These are phyloP conservation scores for Phoenix dactylifera DNA, from an alignment of 176 grass and related monocot species.

Conservation along the genomic window DNA sequence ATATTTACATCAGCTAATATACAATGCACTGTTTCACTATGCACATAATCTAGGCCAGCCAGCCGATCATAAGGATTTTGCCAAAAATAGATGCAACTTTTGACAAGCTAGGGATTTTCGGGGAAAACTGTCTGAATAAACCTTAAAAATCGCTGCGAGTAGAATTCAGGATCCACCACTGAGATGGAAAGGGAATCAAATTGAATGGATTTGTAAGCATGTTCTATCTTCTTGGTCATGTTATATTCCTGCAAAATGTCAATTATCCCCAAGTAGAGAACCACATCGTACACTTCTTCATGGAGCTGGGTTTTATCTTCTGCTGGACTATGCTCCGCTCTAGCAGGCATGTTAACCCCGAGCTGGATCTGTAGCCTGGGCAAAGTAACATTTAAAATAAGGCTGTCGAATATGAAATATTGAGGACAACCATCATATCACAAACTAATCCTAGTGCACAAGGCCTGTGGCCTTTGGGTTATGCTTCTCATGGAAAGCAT, in stretches of 20 bases:
- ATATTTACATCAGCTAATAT: too few relatives aligned
- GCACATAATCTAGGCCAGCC: too few relatives aligned
- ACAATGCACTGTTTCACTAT: too few relatives aligned
- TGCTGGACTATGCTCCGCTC: slow-evolving; percentile 52
- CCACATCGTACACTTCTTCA: slow-evolving; percentile 83
- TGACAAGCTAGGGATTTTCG: slow-evolving; percentile 40
- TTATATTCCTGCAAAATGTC: slow-evolving; percentile 96
- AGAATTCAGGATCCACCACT: slow-evolving; percentile 63
- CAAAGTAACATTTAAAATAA: too few relatives aligned
- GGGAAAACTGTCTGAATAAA: slow-evolving; percentile 91
- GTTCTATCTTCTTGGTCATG: slow-evolving; percentile 89
- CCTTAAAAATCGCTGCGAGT: slow-evolving; percentile 64
- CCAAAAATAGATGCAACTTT: too few relatives aligned
- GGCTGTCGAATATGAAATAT: too few relatives aligned
- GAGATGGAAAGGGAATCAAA: slow-evolving; percentile 85
- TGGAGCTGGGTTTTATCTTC: slow-evolving; percentile 51
- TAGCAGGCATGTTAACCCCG: slow-evolving; percentile 95
- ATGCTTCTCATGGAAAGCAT: too few relatives aligned
- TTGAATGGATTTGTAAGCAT: slow-evolving; percentile 87
- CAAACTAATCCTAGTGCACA: too few relatives aligned
- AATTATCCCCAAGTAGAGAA: slow-evolving; percentile 97
- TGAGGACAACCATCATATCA: too few relatives aligned
- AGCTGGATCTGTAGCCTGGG: slow-evolving; percentile 88
- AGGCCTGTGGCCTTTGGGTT: too few relatives aligned
- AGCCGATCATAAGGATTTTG: too few relatives aligned